Conservation (phyloP, 176 grass and related monocot species). For the Oryza meridionalis region DNA sequence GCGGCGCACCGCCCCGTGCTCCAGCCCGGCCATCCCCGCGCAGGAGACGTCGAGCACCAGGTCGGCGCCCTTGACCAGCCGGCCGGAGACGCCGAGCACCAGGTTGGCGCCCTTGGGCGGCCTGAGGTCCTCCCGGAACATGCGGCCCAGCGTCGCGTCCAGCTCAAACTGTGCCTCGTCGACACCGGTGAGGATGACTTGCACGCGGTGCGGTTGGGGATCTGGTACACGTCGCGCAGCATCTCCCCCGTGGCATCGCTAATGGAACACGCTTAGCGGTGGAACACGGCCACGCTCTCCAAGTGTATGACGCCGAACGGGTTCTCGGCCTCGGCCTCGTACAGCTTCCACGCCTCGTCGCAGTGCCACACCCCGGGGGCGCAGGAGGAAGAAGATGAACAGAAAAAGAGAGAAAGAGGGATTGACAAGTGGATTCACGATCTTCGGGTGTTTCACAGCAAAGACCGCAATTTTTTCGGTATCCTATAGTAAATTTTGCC, state of each 20-base stretch:
- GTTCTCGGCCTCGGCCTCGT: conserved; percentile 71
- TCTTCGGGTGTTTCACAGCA: too few relatives aligned
- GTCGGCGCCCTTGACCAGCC: conserved; percentile 95
- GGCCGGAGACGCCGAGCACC: conserved; percentile 77
- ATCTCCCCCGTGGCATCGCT: conserved; percentile 93
- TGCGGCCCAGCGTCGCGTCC: conserved; percentile 56
- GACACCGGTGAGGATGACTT: conserved; percentile 94
- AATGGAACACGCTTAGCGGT: conserved; percentile 90
- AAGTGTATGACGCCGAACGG: conserved; percentile 94
- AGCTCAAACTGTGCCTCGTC: conserved; percentile 84
- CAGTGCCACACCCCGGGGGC: conserved; percentile 75
- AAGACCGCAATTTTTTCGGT: too few relatives aligned
- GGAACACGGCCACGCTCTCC: conserved; percentile 95
- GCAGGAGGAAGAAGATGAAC: conserved; percentile 78
- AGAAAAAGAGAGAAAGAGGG: too few relatives aligned
- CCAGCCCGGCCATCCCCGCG: too few relatives aligned
- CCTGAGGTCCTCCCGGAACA: conserved; percentile 64
- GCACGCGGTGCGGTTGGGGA: conserved; percentile 73
- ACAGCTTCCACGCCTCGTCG: conserved; percentile 85
- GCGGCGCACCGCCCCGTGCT: too few relatives aligned
- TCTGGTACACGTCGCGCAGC: conserved; percentile 96
- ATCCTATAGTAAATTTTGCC: too few relatives aligned
- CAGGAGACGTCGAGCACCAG: too few relatives aligned
- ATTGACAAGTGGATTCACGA: too few relatives aligned
- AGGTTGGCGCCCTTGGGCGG: conserved; percentile 60